These are phyloP conservation scores for Fusarium sambucinum DNA, from an alignment of 2,329 filamentous ascomycete genomes.

Conservation along the genomic window DNA sequence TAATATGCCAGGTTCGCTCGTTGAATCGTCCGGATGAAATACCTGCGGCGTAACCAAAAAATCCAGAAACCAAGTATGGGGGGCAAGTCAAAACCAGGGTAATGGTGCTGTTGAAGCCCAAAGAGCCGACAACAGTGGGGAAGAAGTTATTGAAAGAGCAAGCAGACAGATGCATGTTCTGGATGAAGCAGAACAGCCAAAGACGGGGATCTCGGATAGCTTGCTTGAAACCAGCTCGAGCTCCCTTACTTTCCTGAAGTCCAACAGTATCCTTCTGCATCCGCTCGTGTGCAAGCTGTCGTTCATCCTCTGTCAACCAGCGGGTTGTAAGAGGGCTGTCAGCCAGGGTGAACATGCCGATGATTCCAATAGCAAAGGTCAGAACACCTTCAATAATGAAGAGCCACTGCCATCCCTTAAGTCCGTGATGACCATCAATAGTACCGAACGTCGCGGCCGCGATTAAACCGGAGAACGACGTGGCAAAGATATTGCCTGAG, in stretches of 20 bases:
- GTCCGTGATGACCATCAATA: conserved; percentile 45
- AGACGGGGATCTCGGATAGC: conserved; percentile 47
- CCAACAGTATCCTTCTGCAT: conserved; percentile 51
- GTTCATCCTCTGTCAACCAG: conserved; percentile 53
- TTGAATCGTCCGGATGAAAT: conserved; percentile 59
- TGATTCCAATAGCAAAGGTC: conserved; percentile 49
- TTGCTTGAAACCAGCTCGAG: conserved; percentile 51
- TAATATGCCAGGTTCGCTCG: conserved; percentile 54
- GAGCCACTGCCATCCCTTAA: conserved; percentile 52
- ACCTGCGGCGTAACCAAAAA: conserved; percentile 56
- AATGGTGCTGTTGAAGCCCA: conserved; percentile 53
- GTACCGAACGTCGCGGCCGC: conserved; percentile 57
- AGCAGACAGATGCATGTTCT: conserved; percentile 54
- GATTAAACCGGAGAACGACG: conserved; percentile 59
- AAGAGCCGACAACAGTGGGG: conserved; percentile 50
- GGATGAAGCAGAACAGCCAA: conserved; percentile 53
- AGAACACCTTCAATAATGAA: conserved; percentile 51
- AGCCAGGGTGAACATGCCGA: conserved; percentile 52
- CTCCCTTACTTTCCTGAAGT: conserved; percentile 53
- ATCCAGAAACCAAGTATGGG: conserved; percentile 58
- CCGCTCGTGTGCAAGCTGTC: conserved; percentile 58
- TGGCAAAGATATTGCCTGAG: conserved; percentile 50
- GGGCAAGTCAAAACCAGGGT: conserved; percentile 61
- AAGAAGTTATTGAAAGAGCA: conserved; percentile 51
- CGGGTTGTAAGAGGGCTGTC: conserved; percentile 55